Base-by-base conservation (phyloP, 768 basidiomycete genomes). In the Suillus plorans region DNA sequence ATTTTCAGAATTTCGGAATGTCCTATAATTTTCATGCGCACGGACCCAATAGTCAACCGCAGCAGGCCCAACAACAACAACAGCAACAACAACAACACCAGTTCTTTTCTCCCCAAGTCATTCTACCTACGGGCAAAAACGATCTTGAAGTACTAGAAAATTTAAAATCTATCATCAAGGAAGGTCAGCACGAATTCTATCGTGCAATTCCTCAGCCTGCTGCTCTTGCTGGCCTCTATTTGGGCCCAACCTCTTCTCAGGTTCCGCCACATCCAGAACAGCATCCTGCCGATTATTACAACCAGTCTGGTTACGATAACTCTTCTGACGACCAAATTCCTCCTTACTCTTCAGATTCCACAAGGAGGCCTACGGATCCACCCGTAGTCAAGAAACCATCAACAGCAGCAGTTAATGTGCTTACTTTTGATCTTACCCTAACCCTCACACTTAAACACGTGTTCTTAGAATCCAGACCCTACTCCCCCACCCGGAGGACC, bases 101-200 rank as follows among this genome's bases (percentile, higher is more conserved):
- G 64, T 73, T 73, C 62, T 77, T 64, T 68, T 70, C 66, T 63
- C 60, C 62, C 63, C 64, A 65, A 70, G 70, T 67, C 66, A 69
- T 70, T n/a, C 71, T 83, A 0, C 83, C 85, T 3, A 81, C 84
- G 25, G 89, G 87, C 9, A 81, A 85, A 69, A 82, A 80, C 71
- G 91, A 92, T 77, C 83, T 92, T 66, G 89, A 91, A 73, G 82
- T 88, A 39, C 82, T 93, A 65, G 86, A 92, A 76, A 86, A 86
- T 63, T 86, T 93, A 74, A 92, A 93, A 74, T 79, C 85, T 28
- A 78, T 84, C 63, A 92, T 93, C 76, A 89, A 87, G 71, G 82
- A 80, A 39, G 85, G 85, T 59, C 90, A 93, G 71, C 91, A 93
- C 74, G 85, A 89, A 63, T 80, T 86, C 69, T 93, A 85, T 73